Evolutionary conservation across 495 filamentous ascomycete species (phyloP).

Genomic region (Parachaetomium inaequale): DNA sequence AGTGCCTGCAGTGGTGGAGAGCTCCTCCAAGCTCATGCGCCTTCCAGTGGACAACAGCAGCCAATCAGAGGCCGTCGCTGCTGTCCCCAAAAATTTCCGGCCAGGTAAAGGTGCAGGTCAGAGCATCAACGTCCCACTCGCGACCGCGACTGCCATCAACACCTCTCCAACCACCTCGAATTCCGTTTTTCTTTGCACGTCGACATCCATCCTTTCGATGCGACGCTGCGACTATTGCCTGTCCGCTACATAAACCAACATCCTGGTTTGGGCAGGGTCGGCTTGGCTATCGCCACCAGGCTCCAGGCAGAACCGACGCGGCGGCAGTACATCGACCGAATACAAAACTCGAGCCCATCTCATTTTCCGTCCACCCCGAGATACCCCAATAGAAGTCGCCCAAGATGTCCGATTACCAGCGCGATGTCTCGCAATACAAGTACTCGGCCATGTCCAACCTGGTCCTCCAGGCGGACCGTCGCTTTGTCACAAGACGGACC

Average conservation of each 20-base stretch:
- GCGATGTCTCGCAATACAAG: constrained; percentile 95
- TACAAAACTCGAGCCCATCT: background rate
- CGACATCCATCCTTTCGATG: constrained; percentile 22
- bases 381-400: constrained; percentile 15
- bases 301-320: constrained; percentile 12
- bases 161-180: constrained; percentile 11
- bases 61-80: constrained; percentile 25
- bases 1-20: background rate
- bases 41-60: background rate
- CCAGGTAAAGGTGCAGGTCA: constrained; percentile 1
- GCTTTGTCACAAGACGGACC: constrained; percentile 84
- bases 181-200: background rate
- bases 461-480: constrained; percentile 98
- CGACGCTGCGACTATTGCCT: constrained; percentile 7
- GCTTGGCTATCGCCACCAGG: constrained; percentile 14
- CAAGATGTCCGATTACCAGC: constrained; percentile 79
- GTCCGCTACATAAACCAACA: constrained; percentile 18
- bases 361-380: background rate
- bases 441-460: constrained; percentile 99
- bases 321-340: constrained; percentile 5
- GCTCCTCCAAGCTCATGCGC: constrained; percentile 5
- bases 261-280: constrained; percentile 22
- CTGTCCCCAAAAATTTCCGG: constrained; percentile 26
- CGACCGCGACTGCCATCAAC: background rate
- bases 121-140: constrained; percentile 13